These are phyloP conservation scores for Purpureocillium lavendulum DNA, from an alignment of 2,329 filamentous ascomycete species.

Conservation along the genomic window DNA sequence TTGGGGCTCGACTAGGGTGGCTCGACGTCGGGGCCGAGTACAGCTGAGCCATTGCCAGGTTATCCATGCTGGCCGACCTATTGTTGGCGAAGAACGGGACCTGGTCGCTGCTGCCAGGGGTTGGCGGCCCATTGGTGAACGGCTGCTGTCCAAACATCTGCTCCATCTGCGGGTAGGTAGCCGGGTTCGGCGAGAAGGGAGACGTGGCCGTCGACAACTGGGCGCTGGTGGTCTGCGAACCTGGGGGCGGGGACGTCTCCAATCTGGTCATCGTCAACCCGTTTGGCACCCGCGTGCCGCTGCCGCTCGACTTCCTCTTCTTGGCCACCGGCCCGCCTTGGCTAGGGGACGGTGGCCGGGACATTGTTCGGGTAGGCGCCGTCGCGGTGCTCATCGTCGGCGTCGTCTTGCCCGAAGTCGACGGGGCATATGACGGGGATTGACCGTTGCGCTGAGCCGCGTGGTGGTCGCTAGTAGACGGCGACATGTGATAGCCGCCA, in stretches of 20 bases:
- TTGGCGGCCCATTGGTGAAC: constrained; percentile 53
- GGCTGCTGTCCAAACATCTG: constrained; percentile 33
- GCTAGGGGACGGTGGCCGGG: constrained; percentile 66
- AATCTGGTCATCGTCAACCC: constrained; percentile 76
- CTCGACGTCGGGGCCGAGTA: constrained; percentile 66
- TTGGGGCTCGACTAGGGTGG: constrained; percentile 70
- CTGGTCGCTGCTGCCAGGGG: constrained; percentile 57
- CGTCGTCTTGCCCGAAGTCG: constrained; percentile 23
- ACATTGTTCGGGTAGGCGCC: constrained; percentile 36
- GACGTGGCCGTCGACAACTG: constrained; percentile 36
- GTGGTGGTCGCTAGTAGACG: constrained; percentile 57
- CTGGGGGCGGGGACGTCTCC: constrained; percentile 45
- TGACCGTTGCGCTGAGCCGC: constrained; percentile 42
- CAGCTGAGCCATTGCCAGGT: constrained; percentile 52
- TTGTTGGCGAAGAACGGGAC: constrained; percentile 46
- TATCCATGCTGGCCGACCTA: constrained; percentile 58
- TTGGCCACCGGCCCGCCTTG: constrained; percentile 61
- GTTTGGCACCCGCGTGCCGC: constrained; percentile 57
- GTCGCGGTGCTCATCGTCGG: constrained; percentile 14
- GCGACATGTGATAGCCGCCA: constrained; percentile 44
- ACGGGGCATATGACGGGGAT: constrained; percentile 20
- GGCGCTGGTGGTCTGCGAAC: constrained; percentile 24
- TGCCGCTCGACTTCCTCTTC: constrained; percentile 71
- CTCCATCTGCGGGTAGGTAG: constrained; percentile 35
- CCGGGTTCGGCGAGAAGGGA: constrained; percentile 42